Evolutionary conservation across 163 green algal species (phyloP), one percentile per base, ranked within the genome.

Genomic region (Chloroidium sp.): DNA sequence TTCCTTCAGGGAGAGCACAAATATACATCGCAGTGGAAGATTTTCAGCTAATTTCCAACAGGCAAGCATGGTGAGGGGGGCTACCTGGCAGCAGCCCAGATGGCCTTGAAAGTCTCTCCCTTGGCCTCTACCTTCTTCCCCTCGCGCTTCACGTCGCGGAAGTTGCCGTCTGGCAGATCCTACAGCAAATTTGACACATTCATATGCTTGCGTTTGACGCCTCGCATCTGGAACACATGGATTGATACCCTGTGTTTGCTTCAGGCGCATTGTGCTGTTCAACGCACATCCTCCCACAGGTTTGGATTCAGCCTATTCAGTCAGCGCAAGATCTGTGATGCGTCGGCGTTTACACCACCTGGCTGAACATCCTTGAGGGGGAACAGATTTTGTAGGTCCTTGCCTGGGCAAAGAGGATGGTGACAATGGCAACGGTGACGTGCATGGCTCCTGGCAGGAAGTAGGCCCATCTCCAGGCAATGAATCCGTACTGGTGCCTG

Each of bases 391-490:
- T 36, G 36, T 36, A 36, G 36, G 36, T 36, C 36, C 36, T 36
- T 36, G 81, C 83, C 77, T 91, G 88, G 2, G 77, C 81, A 86
- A 89, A 79, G 79, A 84, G 0, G 4, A 97, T 84, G 8, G 95
- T 83, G 14, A 93, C 77, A 0, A 92, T 84, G 59, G 86, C 94
- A 12, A 92, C 89, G 69, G 97, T 67, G 61, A 97, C 86, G 83
- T 95, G 93, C 77, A 93, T 85, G 76, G 78, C 87, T 36, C 90
- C 95, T 8, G 95, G 95, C 2, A 99, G 85, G 74, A 98, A 97
- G 88, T 97, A 98, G 2, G 93, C 88, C 80, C 87, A 93, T 76
- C 96, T 89, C 96, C 96, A 99, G 2, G 95, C 92, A 4, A 83
- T 69, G 77, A 92, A 94, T 69, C 82, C 74, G 59, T 84, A 81